Conservation (phyloP, 208 protist genomes). For the Trypanosoma brucei region DNA sequence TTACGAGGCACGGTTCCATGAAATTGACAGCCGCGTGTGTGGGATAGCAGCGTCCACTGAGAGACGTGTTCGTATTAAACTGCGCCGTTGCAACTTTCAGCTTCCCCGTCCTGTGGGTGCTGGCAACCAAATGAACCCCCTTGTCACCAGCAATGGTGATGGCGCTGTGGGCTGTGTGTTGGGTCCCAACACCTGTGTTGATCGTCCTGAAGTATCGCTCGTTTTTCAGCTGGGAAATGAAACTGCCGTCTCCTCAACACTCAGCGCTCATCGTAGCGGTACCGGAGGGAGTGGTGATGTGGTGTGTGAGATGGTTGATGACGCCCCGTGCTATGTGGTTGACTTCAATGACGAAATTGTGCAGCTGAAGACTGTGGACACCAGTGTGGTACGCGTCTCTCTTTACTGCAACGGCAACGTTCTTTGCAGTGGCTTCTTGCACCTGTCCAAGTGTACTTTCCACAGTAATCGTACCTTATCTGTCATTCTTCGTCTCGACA, state of each 20-base stretch:
- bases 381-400: neutral
- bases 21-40: conserved; percentile 46
- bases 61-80: conserved; percentile 34
- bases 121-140: neutral
- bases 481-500: conserved; percentile 6
- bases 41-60: conserved; percentile 23
- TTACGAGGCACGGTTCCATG: conserved; percentile 63
- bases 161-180: neutral
- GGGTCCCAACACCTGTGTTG: neutral
- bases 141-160: neutral
- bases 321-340: neutral
- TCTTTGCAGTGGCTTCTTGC: conserved; percentile 3
- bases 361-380: conserved; percentile 13
- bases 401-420: conserved; percentile 1
- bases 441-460: conserved; percentile 9
- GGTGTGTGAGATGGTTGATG: neutral
- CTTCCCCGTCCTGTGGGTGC: conserved; percentile 7
- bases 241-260: neutral
- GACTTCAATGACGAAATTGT: conserved; percentile 14
- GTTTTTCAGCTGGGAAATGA: conserved; percentile 5
- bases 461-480: neutral
- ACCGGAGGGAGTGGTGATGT: neutral
- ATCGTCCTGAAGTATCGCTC: conserved; percentile 6
- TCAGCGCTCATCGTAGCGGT: neutral
- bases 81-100: conserved; percentile 50